Percentiles rank a stretch among this genome's conserved stretches.
phyloP scores from a whole-genome alignment of 2,329 filamentous ascomycete species.

The Verticillium alfalfae region DNA sequence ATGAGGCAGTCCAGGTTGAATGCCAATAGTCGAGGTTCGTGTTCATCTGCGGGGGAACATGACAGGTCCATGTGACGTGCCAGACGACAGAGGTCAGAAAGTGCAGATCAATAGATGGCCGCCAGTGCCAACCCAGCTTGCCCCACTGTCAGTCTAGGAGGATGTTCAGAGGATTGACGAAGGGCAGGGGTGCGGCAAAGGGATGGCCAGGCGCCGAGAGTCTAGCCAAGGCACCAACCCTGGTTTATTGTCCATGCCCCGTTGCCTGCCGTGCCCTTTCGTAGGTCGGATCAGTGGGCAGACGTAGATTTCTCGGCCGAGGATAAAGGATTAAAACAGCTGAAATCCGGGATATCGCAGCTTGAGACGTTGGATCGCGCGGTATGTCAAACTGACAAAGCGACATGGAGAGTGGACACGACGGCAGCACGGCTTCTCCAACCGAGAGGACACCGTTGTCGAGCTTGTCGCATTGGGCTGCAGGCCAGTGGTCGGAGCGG shows the following conservation, averaged over 20 bases:
- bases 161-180: neutral
- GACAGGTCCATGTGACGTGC: neutral
- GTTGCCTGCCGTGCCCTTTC: neutral
- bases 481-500: neutral
- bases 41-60: neutral
- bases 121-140: constrained; percentile 1
- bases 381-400: neutral
- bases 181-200: neutral
- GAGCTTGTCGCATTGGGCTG: neutral
- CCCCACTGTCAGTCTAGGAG: neutral
- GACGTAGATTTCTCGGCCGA: neutral
- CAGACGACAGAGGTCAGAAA: neutral
- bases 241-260: neutral
- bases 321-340: neutral
- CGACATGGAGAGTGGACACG: neutral
- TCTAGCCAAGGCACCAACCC: neutral
- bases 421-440: neutral
- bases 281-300: neutral
- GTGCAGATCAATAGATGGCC: neutral
- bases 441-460: neutral
- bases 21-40: neutral
- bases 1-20: neutral
- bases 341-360: neutral
- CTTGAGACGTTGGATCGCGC: neutral
- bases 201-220: neutral